Evolutionary conservation across 1,284 basidiomycete species (phyloP).

Genomic region (Leccinum pseudoinsigne): DNA sequence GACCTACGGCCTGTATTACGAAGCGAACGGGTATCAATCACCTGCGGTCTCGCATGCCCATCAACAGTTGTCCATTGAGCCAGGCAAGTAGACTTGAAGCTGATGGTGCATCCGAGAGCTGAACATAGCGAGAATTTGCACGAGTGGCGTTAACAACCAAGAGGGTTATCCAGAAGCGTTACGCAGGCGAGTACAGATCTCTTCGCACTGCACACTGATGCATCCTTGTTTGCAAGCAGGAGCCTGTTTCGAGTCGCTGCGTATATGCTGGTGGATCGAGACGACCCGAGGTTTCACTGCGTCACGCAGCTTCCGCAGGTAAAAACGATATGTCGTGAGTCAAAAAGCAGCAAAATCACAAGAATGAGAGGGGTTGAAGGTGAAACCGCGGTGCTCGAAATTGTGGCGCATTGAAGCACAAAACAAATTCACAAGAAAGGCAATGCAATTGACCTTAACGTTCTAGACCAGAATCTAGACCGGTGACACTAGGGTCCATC

Average conservation of each 20-base stretch:
- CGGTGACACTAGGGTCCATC: too few relatives aligned
- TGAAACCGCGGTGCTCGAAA: background rate
- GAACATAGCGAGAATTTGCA: background rate
- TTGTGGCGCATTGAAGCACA: background rate
- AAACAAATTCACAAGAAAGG: background rate
- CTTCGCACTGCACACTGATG: background rate
- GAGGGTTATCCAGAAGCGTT: background rate
- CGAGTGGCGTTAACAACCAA: slow-evolving; percentile 11
- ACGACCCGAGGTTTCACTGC: background rate
- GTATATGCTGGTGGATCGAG: background rate
- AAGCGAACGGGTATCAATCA: background rate
- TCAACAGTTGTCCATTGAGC: background rate
- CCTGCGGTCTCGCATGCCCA: background rate
- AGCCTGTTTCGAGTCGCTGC: background rate
- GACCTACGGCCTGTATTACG: background rate
- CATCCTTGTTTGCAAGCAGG: background rate
- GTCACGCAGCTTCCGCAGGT: background rate
- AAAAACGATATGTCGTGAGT: background rate
- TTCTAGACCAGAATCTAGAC: too few relatives aligned
- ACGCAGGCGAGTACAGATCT: slow-evolving; percentile 12
- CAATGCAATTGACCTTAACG: background rate
- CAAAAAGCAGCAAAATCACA: background rate
- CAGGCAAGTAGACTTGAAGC: background rate
- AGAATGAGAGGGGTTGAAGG: background rate
- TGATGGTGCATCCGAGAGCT: background rate